Evolutionary conservation across 2,329 filamentous ascomycete genomes (phyloP).

Genomic region (Diaporthe sp.): DNA sequence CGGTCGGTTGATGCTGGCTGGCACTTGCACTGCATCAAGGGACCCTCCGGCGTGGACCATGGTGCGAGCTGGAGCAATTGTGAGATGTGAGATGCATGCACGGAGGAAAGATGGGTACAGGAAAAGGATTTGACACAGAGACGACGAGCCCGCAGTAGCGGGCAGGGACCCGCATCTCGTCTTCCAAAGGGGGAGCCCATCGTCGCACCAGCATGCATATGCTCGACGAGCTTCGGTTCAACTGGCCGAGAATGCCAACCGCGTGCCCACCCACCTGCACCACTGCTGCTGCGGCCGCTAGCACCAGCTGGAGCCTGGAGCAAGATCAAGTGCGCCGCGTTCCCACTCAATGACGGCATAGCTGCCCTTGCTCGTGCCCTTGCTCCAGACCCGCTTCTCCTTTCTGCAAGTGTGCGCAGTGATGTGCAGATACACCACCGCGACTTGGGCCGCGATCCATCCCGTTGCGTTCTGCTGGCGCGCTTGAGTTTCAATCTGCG

Average conservation of each 20-base stretch:
- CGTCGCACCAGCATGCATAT: conserved; percentile 34
- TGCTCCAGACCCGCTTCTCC: conserved; percentile 33
- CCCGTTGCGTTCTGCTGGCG: conserved; percentile 22
- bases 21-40: conserved; percentile 36
- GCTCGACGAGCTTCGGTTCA: conserved; percentile 35
- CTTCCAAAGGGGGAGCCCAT: conserved; percentile 23
- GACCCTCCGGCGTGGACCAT: conserved; percentile 32
- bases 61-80: conserved; percentile 29
- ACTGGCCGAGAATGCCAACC: conserved; percentile 39
- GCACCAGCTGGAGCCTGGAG: conserved; percentile 33
- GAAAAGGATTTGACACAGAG: conserved; percentile 27
- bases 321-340: conserved; percentile 25
- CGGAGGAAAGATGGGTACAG: conserved; percentile 33
- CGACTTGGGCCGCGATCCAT: conserved; percentile 21
- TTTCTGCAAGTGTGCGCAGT: conserved; percentile 34
- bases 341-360: conserved; percentile 37
- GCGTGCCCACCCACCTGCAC: conserved; percentile 15
- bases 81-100: conserved; percentile 34
- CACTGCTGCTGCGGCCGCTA: conserved; percentile 33
- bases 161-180: conserved; percentile 18
- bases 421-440: conserved; percentile 21
- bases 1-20: conserved; percentile 20
- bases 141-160: conserved; percentile 18
- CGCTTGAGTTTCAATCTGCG: not conserved
- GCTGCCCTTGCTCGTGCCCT: not conserved